These are phyloP conservation scores for Murraya koenigii DNA, from an alignment of 345 rosid genomes.

Conservation along the genomic window DNA sequence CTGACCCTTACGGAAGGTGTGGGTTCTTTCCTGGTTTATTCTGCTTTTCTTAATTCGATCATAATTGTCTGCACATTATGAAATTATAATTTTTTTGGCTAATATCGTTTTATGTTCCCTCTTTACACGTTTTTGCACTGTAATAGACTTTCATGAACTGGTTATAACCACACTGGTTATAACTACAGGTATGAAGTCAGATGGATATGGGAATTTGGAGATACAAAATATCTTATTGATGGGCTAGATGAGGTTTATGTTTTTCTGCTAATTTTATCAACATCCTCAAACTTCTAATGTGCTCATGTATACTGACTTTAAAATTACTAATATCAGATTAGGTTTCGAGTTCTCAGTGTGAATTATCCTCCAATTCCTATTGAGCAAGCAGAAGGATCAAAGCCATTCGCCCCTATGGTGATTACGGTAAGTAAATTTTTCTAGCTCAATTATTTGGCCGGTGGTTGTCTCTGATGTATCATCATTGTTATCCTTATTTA, in stretches of 20 bases:
- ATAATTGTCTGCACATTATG: not conserved
- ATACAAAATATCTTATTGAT: conserved; percentile 41
- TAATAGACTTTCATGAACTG: not conserved
- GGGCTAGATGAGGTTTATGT: conserved; percentile 56
- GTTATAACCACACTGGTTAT: not conserved
- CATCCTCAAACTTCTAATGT: not conserved
- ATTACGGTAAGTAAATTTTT: conserved; percentile 55
- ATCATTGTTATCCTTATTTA: not conserved
- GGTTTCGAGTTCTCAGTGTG: conserved; percentile 59
- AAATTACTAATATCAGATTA: conserved; percentile 45
- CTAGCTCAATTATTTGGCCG: not conserved
- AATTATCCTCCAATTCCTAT: conserved; percentile 63
- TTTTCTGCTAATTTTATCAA: not conserved
- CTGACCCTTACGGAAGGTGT: conserved; percentile 57
- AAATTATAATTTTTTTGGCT: not conserved
- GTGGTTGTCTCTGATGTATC: not conserved
- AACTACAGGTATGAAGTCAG: conserved; percentile 53
- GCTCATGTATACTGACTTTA: not conserved
- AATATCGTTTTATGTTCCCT: not conserved
- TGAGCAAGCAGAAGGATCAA: conserved; percentile 53
- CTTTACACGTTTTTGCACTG: not conserved
- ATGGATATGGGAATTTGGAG: conserved; percentile 71
- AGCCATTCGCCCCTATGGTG: conserved; percentile 92
- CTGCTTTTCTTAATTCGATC: not conserved
- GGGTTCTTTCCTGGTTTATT: conserved; percentile 2